Base-by-base conservation (phyloP, 768 basidiomycete species). In the Tephrocybe sp. region DNA sequence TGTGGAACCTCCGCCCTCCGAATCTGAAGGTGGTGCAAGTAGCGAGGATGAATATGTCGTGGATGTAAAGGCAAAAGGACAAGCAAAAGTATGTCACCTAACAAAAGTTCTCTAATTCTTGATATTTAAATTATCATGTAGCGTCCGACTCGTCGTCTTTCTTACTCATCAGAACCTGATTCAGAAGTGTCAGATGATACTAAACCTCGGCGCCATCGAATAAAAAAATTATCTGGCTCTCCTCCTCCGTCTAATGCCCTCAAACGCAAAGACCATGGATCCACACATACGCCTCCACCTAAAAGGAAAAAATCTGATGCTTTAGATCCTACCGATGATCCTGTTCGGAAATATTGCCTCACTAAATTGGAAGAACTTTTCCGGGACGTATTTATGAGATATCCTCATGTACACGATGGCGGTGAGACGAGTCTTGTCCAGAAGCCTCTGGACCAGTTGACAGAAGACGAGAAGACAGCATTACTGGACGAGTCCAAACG, bases 31-130 rank as follows among this genome's bases (percentile, higher is more conserved):
- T 19, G 74, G 77, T 45, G 68, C 67, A 30, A 75, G 74, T 49
- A 87, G 83, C 62, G 86, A 80, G 53, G 88, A 90, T 59, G 89
- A 91, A 58, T 90, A 87, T 64, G 73, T 87, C 43, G 82, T 70
- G 42, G 79, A 78, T 19, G 64, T 63, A 52, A 65, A 59, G 57
- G 45, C 49, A 17, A 74, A 71, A 56, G 65, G 55, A 60, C 71
- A 63, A 64, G 61, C 52, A 38, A 79, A 75, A 74, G 84, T 83
- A 57, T 58, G 77, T 73, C 11, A 39, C 40, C 70, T 69, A 4
- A 22, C 34, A 44, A 7, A 34, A 23, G 22, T 58, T 52, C 48
- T 40, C 45, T 33, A 55, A 50, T 54, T 4, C 50, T 40, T 43
- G 51, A 31, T 31, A 36, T 32, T 51, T 39, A 48, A 42, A 47